Base-by-base conservation (phyloP, 495 filamentous ascomycete genomes). In the Neurospora hispaniola region DNA sequence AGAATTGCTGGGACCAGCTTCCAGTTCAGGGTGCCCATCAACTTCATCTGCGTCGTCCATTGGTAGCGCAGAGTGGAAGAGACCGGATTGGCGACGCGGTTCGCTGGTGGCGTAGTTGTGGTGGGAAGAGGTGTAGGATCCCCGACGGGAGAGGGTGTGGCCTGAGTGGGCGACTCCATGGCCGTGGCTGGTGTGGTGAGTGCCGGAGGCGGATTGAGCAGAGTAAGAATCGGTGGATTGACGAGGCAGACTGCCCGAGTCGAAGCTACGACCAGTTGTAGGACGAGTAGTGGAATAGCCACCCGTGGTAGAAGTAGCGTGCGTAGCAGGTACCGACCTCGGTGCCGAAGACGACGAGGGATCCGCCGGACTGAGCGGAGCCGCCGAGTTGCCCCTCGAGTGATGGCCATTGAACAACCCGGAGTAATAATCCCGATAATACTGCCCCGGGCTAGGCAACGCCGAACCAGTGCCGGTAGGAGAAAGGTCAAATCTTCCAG, bases 21-120 rank as follows among this genome's bases (percentile, higher is more conserved):
- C 54, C 27, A 12, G 23, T 14, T 66, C 27, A 38, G 2, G 12
- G 27, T 14, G 35, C 6, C 9, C 54, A 38, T 66, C 27, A 4
- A 66, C 27, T 4, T 35, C 54, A 35, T 66, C 54, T 9, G 81
- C 88, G 76, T 96, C 93, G 0, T 90, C 89, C 83, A 94, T 89
- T 3, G 93, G 93, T 83, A 96, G 89, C 14, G 93, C 93, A 9
- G 93, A 97, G 48, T 92, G 92, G 83, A 97, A 97, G 42, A 95
- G 82, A 18, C 88, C 90, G 0, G 92, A 93, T 74, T 85, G 82
- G 3, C 86, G 83, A 42, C 84, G 81, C 6, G 39, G 81, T 82
- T 44, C 86, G 82, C 16, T 79, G 70, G 46, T 43, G 5, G 70
- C 42, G 40, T 23, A 44, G n/a, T 71, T 41, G 3, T 71, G 70